A percentile compares a stretch with the other conserved stretches of the same genome.
phyloP scores from a whole-genome alignment of 225 moss, liverwort and hornwort species.

The Ulota crispa region DNA sequence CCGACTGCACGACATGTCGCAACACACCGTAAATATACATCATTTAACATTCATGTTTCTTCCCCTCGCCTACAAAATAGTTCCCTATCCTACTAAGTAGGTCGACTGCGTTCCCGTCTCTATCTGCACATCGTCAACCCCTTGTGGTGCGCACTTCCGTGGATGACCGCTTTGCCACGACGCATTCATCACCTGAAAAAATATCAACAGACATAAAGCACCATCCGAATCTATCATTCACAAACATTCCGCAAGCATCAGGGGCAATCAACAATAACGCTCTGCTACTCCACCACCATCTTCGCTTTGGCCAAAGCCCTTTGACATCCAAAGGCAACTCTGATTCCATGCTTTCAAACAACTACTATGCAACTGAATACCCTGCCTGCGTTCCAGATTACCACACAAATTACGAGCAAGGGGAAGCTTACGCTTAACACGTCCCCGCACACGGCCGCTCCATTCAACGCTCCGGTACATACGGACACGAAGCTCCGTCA shows the following conservation, averaged over 20 bases:
- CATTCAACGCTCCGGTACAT: not conserved
- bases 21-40: slow-evolving; percentile 33
- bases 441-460: slow-evolving; percentile 13
- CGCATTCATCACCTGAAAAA: slow-evolving; percentile 22
- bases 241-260: not conserved
- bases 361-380: not conserved
- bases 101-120: slow-evolving; percentile 23
- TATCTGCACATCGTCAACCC: slow-evolving; percentile 26
- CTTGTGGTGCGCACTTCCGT: slow-evolving; percentile 13
- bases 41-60: slow-evolving; percentile 25
- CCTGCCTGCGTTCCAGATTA: not conserved
- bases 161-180: slow-evolving; percentile 1
- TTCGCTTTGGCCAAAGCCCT: not conserved
- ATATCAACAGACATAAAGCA: not conserved
- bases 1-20: slow-evolving; percentile 23
- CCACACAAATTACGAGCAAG: not conserved
- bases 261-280: not conserved
- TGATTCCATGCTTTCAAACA: not conserved
- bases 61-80: slow-evolving; percentile 29
- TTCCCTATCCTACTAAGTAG: slow-evolving; percentile 26
- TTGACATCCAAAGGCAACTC: slow-evolving; percentile 6
- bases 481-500: slow-evolving; percentile 20
- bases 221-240: not conserved
- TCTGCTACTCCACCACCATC: not conserved
- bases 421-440: slow-evolving; percentile 2